Evolutionary conservation across 2,329 filamentous ascomycete genomes (phyloP).

Genomic region (Metarhizium guizhouense): DNA sequence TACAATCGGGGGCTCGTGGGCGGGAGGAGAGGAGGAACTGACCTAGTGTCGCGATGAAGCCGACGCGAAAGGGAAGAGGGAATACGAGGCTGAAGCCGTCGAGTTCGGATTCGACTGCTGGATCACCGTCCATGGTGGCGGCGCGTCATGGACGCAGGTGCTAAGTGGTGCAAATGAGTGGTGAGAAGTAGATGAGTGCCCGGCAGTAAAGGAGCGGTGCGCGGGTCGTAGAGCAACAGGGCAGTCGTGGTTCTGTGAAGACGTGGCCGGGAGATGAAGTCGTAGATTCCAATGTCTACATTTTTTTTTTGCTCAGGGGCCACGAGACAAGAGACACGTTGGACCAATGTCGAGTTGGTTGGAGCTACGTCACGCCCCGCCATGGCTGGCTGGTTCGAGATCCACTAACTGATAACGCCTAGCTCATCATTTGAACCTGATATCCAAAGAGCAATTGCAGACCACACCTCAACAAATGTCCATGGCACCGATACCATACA

Average conservation of each 20-base stretch:
- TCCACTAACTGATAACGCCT: no score
- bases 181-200: not conserved
- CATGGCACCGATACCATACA: no score
- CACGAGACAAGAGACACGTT: not conserved
- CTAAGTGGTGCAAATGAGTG: not conserved
- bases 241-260: no score
- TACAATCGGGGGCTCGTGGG: not conserved
- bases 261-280: not conserved
- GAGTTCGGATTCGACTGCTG: conserved; percentile 59
- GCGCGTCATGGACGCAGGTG: conserved; percentile 4
- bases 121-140: conserved; percentile 60
- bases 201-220: not conserved
- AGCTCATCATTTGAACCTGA: no score
- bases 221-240: not conserved
- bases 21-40: conserved; percentile 19
- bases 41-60: conserved; percentile 80
- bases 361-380: not conserved
- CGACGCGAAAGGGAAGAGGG: conserved; percentile 82
- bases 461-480: no score
- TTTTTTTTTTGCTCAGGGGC: not conserved
- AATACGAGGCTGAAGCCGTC: conserved; percentile 83
- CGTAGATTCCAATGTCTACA: not conserved
- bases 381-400: not conserved
- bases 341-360: not conserved
- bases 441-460: no score